A percentile compares a stretch with the other conserved stretches of the same genome.
Evolutionary conservation across 2,329 filamentous ascomycete species (phyloP).

Genomic region (Aureobasidium melanogenum): DNA sequence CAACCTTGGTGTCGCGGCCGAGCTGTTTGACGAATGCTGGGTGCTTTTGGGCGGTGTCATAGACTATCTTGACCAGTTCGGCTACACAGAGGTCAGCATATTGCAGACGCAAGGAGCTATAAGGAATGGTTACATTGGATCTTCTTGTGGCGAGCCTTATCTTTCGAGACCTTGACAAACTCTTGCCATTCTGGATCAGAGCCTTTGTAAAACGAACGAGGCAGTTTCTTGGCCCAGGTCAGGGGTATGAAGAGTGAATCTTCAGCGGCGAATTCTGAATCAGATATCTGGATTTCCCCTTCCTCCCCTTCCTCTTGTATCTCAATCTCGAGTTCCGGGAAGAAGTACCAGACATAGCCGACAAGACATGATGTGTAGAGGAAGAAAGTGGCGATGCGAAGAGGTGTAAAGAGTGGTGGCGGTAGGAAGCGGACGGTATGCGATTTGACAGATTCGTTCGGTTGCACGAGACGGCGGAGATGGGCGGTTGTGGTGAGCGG

Average conservation of each 20-base stretch:
- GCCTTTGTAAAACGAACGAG: conserved; percentile 37
- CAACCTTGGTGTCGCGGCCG: conserved; percentile 32
- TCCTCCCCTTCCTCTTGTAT: conserved; percentile 18
- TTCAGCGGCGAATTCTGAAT: conserved; percentile 25
- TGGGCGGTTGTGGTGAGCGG: background rate
- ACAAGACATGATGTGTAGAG: conserved; percentile 19
- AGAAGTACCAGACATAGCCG: conserved; percentile 19
- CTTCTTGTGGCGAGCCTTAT: conserved; percentile 30
- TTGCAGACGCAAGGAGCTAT: background rate
- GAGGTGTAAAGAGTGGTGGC: conserved; percentile 27
- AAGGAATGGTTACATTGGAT: conserved; percentile 26
- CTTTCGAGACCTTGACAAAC: conserved; percentile 37
- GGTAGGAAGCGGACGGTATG: conserved; percentile 30
- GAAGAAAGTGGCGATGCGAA: conserved; percentile 17
- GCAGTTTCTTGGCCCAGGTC: conserved; percentile 35
- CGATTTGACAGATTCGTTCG: background rate
- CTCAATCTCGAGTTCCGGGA: conserved; percentile 22
- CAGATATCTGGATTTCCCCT: conserved; percentile 24
- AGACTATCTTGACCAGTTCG: conserved; percentile 31
- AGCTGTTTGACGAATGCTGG: conserved; percentile 24
- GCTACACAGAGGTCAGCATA: conserved; percentile 13
- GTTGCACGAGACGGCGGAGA: background rate
- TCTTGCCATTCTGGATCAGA: conserved; percentile 48
- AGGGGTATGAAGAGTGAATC: conserved; percentile 40
- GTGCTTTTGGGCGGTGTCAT: conserved; percentile 22